Evolutionary conservation across 1,139 yeast species (phyloP), one percentile per base, ranked within the genome.

Genomic region (Geotrichum restrictum): DNA sequence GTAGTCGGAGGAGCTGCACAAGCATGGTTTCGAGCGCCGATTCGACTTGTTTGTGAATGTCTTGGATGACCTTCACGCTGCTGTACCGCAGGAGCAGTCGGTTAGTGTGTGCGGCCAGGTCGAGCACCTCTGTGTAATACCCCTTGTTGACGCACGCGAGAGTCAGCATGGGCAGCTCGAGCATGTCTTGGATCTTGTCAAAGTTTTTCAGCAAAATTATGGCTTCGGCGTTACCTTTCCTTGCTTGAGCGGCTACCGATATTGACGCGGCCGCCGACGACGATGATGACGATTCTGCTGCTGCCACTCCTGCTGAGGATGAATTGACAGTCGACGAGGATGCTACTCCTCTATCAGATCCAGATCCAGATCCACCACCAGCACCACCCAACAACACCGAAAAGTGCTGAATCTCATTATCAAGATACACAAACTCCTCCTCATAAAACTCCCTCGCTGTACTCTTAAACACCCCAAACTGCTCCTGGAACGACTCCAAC

Each of bases 41-140:
- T 14, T 58, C 59, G 3, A 71, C 68, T 24, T 69, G 68, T 2
- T 49, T 51, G 32, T 62, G 64, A 13, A 89, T 80, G 33, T 76
- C 73, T 29, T 70, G 73, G 41, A 91, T 77, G 1, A 87, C 68
- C 0, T 70, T 67, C 8, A 86, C 72, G 38, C 79, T 78, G 1
- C 88, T 88, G 66, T 84, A 91, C 54, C 95, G 74, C 22, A 83
- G 78, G 1, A 77, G 73, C 38, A 91, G 72, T 48, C 95, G 76
- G 56, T 82, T 79, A 0, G 86, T 80, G 63, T 86, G 81, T 43
- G 84, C 77, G 16, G 88, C 83, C 16, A 87, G 79, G 60, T 88
- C 95, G 36, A 91, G 76, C 5, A 96, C 89, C 62, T 89, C 96
- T 40, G 89, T 87, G 65, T 89, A 93, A 64, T 87, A 87, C 0